Base-by-base conservation (phyloP, 73 alveolate genomes). In the Durusdinium trenchii region DNA sequence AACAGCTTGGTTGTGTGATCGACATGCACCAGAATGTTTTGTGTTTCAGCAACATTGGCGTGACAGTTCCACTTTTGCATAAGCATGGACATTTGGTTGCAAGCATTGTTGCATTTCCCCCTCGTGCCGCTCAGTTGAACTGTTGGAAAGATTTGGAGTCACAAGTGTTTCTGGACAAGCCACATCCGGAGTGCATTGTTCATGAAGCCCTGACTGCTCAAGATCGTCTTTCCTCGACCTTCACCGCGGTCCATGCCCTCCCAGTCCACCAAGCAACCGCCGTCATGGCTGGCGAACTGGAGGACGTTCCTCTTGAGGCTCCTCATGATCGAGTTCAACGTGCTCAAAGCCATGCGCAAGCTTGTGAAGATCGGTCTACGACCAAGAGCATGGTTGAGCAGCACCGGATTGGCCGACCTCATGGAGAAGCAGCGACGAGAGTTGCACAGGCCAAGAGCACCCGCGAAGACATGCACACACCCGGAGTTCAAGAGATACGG, bases 401-500 rank as follows among this genome's bases (percentile, higher is more conserved):
- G 32, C n/a, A 32, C 2, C 30, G 40, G 91, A 81, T 26, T 26
- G 5, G 2, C 64, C 3, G 67, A 16, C 48, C 18, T 45, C 60
- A 32, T 46, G 48, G 54, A 43, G 47, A 64, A 81, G 48, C 10
- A 23, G 48, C 28, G 48, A 5, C 32, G 32, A 47, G 48, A 30
- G 48, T 7, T 36, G 0, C 64, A 6, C 0, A 0, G 48, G 12
- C 10, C n/a, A 1, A 28, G 35, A 32, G 71, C 46, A 35, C 38
- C 30, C n/a, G 71, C 64, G 1, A 30, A 43, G 20, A 81, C 71
- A 1, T 81, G 91, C 91, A 26, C 32, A 5, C 91, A 81, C 48
- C 91, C 91, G 4, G 26, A 30, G 16, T 81, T 46, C 91, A 46
- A 48, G 67, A 46, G 91, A 47, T 81, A 81, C 48, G 91, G 91